phyloP scores from a whole-genome alignment of 768 basidiomycete species.

The Leccinum ochraceum region DNA sequence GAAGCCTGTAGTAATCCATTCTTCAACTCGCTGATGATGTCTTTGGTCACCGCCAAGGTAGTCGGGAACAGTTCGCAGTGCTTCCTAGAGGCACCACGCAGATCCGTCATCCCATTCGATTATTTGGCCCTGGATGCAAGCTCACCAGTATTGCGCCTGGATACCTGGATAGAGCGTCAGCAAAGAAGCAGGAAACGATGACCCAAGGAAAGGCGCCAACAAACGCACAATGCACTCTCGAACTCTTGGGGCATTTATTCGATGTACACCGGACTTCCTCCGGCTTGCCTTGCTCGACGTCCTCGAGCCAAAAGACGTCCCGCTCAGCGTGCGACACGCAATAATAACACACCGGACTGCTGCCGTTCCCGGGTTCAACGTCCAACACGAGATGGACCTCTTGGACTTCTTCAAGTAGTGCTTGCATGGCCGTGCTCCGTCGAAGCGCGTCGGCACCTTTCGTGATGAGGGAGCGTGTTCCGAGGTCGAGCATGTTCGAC shows the following conservation, averaged over 20 bases:
- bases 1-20: conserved; percentile 29
- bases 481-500: conserved; percentile 11
- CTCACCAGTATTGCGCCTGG: conserved; percentile 34
- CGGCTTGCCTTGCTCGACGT: conserved; percentile 18
- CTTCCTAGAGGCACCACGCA: conserved; percentile 18
- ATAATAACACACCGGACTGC: conserved; percentile 23
- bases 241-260: conserved; percentile 15
- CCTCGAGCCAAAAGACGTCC: conserved; percentile 32
- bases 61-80: conserved; percentile 36
- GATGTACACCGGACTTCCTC: conserved; percentile 25
- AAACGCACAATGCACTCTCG: conserved; percentile 29
- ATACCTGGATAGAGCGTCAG: conserved; percentile 18
- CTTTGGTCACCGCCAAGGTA: conserved; percentile 21
- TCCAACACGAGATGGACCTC: conserved; percentile 23
- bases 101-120: neutral
- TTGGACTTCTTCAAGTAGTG: conserved; percentile 11
- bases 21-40: conserved; percentile 21
- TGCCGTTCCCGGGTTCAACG: neutral
- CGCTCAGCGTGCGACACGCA: conserved; percentile 31
- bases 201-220: neutral
- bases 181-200: neutral
- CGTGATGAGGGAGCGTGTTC: conserved; percentile 8
- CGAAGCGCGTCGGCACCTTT: conserved; percentile 15
- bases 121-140: no score
- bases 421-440: conserved; percentile 4